A percentile compares a stretch with the other conserved stretches of the same genome.
Conservation (phyloP, 2,329 filamentous ascomycete species). For the Calonectria pseudoturangicola region DNA sequence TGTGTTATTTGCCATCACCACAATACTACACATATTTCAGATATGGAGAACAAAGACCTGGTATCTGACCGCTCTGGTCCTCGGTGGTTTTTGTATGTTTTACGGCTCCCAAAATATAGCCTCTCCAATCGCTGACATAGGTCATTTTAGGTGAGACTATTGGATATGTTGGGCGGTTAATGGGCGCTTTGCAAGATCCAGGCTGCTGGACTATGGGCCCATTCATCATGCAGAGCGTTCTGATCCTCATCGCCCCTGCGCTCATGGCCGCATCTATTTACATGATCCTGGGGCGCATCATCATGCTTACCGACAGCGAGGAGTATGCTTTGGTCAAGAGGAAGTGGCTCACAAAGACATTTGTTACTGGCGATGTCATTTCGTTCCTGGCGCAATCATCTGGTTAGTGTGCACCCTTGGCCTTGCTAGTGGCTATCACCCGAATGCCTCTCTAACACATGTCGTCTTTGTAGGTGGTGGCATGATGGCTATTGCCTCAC, state of each 20-base stretch:
- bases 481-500: conserved; percentile 48
- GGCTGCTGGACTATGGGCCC: conserved; percentile 59
- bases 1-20: conserved; percentile 50
- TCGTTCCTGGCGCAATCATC: conserved; percentile 62
- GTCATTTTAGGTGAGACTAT: conserved; percentile 49
- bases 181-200: conserved; percentile 63
- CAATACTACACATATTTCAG: conserved; percentile 50
- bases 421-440: neutral
- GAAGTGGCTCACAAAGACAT: conserved; percentile 69
- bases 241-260: conserved; percentile 63
- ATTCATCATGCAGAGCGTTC: conserved; percentile 63
- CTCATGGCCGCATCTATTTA: conserved; percentile 69
- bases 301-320: conserved; percentile 61
- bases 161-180: conserved; percentile 68
- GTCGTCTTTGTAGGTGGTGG: conserved; percentile 47
- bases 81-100: conserved; percentile 50
- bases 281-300: conserved; percentile 67
- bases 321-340: conserved; percentile 63
- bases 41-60: conserved; percentile 52
- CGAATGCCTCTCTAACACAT: neutral
- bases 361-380: conserved; percentile 70
- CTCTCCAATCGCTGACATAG: neutral
- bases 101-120: neutral
- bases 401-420: conserved; percentile 38
- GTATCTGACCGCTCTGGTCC: conserved; percentile 52